phyloP scores from a whole-genome alignment of 31 red algal genomes.

The Asparagopsis taxiformis region DNA sequence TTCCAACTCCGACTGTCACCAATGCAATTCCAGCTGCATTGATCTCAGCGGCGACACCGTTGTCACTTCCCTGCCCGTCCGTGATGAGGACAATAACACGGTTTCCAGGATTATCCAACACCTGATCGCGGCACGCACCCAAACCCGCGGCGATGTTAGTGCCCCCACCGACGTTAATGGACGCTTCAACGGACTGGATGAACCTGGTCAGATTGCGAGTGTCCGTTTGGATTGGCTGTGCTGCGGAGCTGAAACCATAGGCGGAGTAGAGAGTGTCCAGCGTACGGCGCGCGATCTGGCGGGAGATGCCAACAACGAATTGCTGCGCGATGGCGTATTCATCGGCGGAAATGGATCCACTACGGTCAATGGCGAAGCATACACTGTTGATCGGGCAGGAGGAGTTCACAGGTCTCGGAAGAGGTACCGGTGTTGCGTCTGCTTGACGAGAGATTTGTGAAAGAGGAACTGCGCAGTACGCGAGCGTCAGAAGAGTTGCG shows the following conservation, averaged over 20 bases:
- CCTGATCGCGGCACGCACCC: slow-evolving; percentile 17
- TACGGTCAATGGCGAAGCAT: no score
- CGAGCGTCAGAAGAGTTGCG: no score
- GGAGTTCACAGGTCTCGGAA: no score
- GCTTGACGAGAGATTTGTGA: no score
- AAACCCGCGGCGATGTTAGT: slow-evolving; percentile 1
- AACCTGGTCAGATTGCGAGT: slow-evolving; percentile 17
- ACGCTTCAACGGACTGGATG: no score
- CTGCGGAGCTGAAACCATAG: slow-evolving; percentile 12
- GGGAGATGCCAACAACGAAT: slow-evolving; percentile 22
- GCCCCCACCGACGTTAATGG: slow-evolving; percentile 4
- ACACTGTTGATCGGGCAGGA: no score
- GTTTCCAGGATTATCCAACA: not conserved
- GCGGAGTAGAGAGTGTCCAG: slow-evolving; percentile 26
- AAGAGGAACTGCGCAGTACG: no score
- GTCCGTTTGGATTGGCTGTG: slow-evolving; percentile 1
- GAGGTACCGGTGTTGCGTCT: no score
- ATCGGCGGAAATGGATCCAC: no score
- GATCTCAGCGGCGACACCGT: slow-evolving; percentile 14
- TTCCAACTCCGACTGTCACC: slow-evolving; percentile 35
- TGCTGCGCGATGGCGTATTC: slow-evolving; percentile 13
- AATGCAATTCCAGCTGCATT: slow-evolving; percentile 25
- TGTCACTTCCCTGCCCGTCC: slow-evolving; percentile 36
- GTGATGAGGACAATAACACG: slow-evolving; percentile 42
- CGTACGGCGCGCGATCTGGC: slow-evolving; percentile 18